Evolutionary conservation across 139 green algal species (phyloP).

Genomic region (Coelastrella sp.): DNA sequence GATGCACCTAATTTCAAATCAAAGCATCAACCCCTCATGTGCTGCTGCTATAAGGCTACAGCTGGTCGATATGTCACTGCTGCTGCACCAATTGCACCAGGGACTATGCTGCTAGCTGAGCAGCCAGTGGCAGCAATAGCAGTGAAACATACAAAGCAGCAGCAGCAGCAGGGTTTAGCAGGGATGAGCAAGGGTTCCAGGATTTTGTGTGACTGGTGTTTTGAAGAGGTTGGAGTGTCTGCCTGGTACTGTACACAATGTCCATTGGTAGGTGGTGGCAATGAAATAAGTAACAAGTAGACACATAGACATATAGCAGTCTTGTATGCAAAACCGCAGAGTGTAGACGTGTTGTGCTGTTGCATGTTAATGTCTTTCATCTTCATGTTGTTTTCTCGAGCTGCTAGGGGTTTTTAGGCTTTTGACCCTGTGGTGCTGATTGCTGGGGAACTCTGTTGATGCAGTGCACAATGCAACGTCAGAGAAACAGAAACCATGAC

Average conservation of each 20-base stretch:
- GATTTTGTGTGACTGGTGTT: constrained; percentile 14
- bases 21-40: constrained; percentile 12
- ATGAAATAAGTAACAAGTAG: neutral
- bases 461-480: no score
- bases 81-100: neutral
- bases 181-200: neutral
- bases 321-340: neutral
- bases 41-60: neutral
- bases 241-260: constrained; percentile 14
- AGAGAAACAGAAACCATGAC: no score
- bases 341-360: no score
- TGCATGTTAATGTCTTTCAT: no score
- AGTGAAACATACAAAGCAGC: constrained; percentile 3
- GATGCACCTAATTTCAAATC: neutral
- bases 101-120: constrained; percentile 10
- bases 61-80: constrained; percentile 19
- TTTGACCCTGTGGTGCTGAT: no score
- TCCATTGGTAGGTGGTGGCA: neutral
- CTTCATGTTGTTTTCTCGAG: no score
- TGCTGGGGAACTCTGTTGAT: no score
- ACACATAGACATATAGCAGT: neutral
- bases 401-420: no score
- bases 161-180: neutral
- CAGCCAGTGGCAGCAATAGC: constrained; percentile 24
- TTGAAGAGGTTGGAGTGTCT: neutral